phyloP scores from a whole-genome alignment of 164 flowering plant genomes.

The Santalum album region DNA sequence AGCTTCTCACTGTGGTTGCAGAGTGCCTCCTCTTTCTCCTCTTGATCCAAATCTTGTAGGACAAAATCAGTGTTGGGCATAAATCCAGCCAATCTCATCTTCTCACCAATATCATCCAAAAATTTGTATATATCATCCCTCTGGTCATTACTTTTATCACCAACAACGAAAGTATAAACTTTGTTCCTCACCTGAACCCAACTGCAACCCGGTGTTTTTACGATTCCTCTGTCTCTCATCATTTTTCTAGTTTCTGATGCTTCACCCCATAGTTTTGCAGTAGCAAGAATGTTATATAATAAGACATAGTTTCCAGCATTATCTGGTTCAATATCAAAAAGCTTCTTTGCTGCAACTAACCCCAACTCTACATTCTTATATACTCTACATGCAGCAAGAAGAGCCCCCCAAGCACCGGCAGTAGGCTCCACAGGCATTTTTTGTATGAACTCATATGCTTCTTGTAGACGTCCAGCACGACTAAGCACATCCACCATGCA shows the following conservation, averaged over 20 bases:
- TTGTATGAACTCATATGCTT: slow-evolving; percentile 44
- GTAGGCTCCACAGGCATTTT: slow-evolving; percentile 48
- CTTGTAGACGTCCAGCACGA: slow-evolving; percentile 44
- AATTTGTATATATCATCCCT: slow-evolving; percentile 28
- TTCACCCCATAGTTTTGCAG: slow-evolving; percentile 40
- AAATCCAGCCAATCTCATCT: slow-evolving; percentile 42
- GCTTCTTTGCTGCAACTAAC: slow-evolving; percentile 32
- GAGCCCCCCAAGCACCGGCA: slow-evolving; percentile 57
- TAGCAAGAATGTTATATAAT: slow-evolving; percentile 35
- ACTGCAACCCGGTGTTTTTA: slow-evolving; percentile 49
- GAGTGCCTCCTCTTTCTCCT: slow-evolving; percentile 39
- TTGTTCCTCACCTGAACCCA: slow-evolving; percentile 48
- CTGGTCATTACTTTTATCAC: slow-evolving; percentile 30
- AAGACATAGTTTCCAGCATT: slow-evolving; percentile 58
- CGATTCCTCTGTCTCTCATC: slow-evolving; percentile 46
- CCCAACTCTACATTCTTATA: slow-evolving; percentile 48
- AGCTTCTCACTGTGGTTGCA: slow-evolving; percentile 57
- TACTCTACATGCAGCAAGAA: slow-evolving; percentile 53
- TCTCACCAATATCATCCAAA: slow-evolving; percentile 29
- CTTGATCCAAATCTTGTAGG: slow-evolving; percentile 47
- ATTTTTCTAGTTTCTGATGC: slow-evolving; percentile 41
- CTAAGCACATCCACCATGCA: slow-evolving; percentile 55
- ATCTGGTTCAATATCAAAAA: slow-evolving; percentile 54
- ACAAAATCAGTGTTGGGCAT: slow-evolving; percentile 43
- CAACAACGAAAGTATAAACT: slow-evolving; percentile 38